phyloP scores from a whole-genome alignment of 202 grass and related monocot genomes.

The Cymbopogon flexuosus region DNA sequence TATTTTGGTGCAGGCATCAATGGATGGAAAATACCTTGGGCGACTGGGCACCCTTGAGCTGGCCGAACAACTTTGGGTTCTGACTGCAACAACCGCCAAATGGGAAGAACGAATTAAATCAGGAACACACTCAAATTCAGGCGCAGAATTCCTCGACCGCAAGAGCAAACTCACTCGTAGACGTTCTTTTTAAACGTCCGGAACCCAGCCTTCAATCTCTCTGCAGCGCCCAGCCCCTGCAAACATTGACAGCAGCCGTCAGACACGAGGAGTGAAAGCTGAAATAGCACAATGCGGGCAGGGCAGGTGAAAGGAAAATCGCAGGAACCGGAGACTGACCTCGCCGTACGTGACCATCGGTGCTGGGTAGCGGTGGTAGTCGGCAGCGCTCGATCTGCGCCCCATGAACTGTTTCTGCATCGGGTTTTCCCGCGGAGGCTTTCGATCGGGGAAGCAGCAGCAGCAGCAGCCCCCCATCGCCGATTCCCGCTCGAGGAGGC shows the following conservation, averaged over 20 bases:
- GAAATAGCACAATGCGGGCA: background rate
- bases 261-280: background rate
- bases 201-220: constrained; percentile 37
- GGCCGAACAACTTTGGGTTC: constrained; percentile 42
- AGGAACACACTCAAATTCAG: background rate
- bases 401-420: background rate
- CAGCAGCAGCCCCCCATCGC: constrained; percentile 35
- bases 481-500: background rate
- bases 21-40: constrained; percentile 50
- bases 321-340: background rate
- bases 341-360: constrained; percentile 17
- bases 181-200: constrained; percentile 28
- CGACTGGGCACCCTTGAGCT: constrained; percentile 44
- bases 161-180: constrained; percentile 33
- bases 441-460: constrained; percentile 17
- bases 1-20: background rate
- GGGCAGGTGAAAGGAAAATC: background rate
- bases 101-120: background rate
- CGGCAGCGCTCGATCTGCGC: background rate
- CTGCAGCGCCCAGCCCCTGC: constrained; percentile 29
- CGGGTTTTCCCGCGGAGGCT: constrained; percentile 39
- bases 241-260: constrained; percentile 1
- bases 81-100: constrained; percentile 30
- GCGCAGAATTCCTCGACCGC: background rate
- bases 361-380: background rate